Percentiles rank a stretch among this genome's conserved stretches.
phyloP scores from a whole-genome alignment of 352 stramenopile genomes.

The Globisporangium ultimum region DNA sequence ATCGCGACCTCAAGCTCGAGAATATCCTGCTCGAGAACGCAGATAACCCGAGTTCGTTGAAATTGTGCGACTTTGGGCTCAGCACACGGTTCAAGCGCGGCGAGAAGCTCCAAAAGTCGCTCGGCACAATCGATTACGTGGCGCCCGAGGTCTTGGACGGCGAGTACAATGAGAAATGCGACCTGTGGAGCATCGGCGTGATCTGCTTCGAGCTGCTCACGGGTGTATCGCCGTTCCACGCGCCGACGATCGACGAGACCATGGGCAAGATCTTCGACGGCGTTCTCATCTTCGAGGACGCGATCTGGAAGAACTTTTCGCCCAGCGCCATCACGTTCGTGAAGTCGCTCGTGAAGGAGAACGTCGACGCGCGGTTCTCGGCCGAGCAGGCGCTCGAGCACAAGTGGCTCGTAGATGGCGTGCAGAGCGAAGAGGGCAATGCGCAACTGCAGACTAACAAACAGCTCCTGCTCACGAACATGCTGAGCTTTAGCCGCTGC shows the following conservation, averaged over 20 bases:
- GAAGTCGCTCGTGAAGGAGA: slow-evolving; percentile 75
- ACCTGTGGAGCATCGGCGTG: slow-evolving; percentile 78
- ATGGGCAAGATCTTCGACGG: slow-evolving; percentile 85
- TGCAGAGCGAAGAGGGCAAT: slow-evolving; percentile 19
- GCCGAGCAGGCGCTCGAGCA: slow-evolving; percentile 64
- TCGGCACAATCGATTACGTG: slow-evolving; percentile 84
- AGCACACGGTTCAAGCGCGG: slow-evolving; percentile 70
- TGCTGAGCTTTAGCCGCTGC: slow-evolving; percentile 71
- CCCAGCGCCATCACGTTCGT: slow-evolving; percentile 68
- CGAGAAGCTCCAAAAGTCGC: slow-evolving; percentile 67
- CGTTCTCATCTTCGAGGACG: slow-evolving; percentile 66
- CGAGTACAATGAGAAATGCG: slow-evolving; percentile 81
- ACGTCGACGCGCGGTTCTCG: slow-evolving; percentile 59
- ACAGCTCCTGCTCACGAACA: slow-evolving; percentile 66
- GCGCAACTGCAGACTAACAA: slow-evolving; percentile 53
- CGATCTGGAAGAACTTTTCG: slow-evolving; percentile 63
- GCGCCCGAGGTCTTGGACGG: slow-evolving; percentile 78
- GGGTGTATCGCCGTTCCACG: slow-evolving; percentile 67
- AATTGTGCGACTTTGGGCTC: slow-evolving; percentile 81
- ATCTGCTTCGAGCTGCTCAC: slow-evolving; percentile 78
- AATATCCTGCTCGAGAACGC: slow-evolving; percentile 79
- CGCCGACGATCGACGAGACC: slow-evolving; percentile 62
- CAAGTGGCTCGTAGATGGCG: slow-evolving; percentile 47
- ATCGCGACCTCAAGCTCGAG: slow-evolving; percentile 81
- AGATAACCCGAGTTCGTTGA: slow-evolving; percentile 53